phyloP scores from a whole-genome alignment of 306 rosid species.

The Malus asiatica region DNA sequence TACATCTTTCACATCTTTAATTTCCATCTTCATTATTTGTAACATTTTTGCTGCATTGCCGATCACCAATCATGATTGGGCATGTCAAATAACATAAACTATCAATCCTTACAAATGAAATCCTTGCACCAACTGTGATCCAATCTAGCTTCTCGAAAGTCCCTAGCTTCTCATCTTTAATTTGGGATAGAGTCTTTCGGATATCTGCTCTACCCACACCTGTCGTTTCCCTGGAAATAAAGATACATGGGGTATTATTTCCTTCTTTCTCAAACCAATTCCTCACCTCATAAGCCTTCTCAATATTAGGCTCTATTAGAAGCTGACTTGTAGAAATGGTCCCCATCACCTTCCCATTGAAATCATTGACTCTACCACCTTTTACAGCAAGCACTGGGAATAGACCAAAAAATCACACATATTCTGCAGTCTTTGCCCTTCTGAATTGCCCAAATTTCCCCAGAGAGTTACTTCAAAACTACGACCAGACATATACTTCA shows the following conservation, averaged over 20 bases:
- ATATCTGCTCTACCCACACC: slow-evolving; percentile 39
- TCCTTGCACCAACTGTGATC: slow-evolving; percentile 63
- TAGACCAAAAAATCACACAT: slow-evolving; percentile 61
- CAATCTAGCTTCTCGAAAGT: slow-evolving; percentile 94
- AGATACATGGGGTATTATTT: slow-evolving; percentile 43
- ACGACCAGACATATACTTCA: slow-evolving; percentile 76
- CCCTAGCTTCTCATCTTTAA: slow-evolving; percentile 87
- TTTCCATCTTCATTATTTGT: slow-evolving; percentile 78
- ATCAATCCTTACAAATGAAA: slow-evolving; percentile 62
- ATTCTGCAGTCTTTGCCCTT: slow-evolving; percentile 70
- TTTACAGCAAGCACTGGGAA: slow-evolving; percentile 75
- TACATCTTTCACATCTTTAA: slow-evolving; percentile 85
- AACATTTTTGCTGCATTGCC: slow-evolving; percentile 85
- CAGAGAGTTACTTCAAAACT: slow-evolving; percentile 78
- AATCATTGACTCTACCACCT: slow-evolving; percentile 69
- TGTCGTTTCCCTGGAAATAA: slow-evolving; percentile 58
- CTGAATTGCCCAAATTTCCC: slow-evolving; percentile 68
- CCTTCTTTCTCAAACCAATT: slow-evolving; percentile 81
- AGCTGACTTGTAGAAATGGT: slow-evolving; percentile 67
- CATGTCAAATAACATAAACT: slow-evolving; percentile 82
- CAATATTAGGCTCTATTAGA: slow-evolving; percentile 55
- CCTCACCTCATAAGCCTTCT: slow-evolving; percentile 48
- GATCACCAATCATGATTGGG: slow-evolving; percentile 67
- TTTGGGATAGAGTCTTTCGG: slow-evolving; percentile 66
- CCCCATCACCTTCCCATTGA: slow-evolving; percentile 77